These are phyloP conservation scores for Fragaria nilgerrensis DNA, from an alignment of 306 rosid genomes.

Conservation along the genomic window DNA sequence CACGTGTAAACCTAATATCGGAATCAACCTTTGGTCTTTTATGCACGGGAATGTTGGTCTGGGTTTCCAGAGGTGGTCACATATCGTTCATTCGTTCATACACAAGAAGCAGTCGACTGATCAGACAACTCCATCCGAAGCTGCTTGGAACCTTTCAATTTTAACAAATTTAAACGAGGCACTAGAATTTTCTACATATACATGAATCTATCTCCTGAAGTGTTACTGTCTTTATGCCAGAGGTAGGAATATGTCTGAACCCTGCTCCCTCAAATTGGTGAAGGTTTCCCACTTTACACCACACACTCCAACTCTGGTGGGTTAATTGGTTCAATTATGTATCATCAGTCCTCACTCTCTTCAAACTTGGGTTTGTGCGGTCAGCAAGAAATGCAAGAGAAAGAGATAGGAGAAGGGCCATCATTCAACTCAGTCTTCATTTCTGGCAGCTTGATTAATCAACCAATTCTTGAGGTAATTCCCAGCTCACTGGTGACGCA, in stretches of 20 bases:
- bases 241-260: background rate
- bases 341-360: background rate
- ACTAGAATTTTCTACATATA: background rate
- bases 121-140: background rate
- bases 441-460: background rate
- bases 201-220: background rate
- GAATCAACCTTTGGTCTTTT: background rate
- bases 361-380: background rate
- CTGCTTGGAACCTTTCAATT: background rate
- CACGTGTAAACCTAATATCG: background rate
- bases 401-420: background rate
- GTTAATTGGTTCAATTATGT: background rate
- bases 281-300: background rate
- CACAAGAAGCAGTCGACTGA: background rate
- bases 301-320: background rate
- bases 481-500: slow-evolving; percentile 10
- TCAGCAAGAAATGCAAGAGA: background rate
- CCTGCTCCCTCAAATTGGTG: background rate
- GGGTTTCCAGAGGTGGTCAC: background rate
- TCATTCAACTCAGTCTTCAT: background rate
- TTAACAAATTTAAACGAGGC: background rate
- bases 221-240: background rate
- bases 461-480: no score
- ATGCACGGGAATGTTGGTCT: background rate
- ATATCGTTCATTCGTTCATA: background rate